Evolutionary conservation across 768 basidiomycete species (phyloP).

Genomic region (Clavaria fumosa): DNA sequence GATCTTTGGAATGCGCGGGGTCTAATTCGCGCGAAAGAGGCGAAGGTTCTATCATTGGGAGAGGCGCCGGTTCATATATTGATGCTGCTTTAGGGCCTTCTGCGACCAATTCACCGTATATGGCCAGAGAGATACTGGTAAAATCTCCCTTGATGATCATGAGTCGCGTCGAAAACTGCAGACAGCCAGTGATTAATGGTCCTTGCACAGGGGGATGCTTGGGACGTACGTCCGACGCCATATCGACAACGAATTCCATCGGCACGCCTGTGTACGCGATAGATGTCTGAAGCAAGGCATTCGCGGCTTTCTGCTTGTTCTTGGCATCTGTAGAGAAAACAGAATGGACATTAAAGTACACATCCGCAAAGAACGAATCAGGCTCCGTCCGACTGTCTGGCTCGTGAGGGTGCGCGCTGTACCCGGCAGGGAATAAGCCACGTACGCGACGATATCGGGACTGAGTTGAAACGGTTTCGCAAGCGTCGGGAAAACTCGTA

Average conservation of each 20-base stretch:
- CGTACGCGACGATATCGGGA: conserved; percentile 50
- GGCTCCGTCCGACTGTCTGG: conserved; percentile 48
- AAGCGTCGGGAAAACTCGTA: conserved; percentile 57
- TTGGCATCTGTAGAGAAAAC: conserved; percentile 31
- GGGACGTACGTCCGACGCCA: conserved; percentile 46
- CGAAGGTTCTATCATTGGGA: conserved; percentile 21
- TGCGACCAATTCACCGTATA: conserved; percentile 39
- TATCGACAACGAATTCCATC: conserved; percentile 50
- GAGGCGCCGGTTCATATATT: conserved; percentile 26
- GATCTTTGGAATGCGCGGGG: conserved; percentile 42
- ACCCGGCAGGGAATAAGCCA: conserved; percentile 3
- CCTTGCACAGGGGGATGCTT: not conserved
- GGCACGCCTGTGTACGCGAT: conserved; percentile 59
- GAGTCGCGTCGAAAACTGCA: conserved; percentile 55
- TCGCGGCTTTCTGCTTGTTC: conserved; percentile 48
- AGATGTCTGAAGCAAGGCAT: conserved; percentile 55
- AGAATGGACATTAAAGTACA: conserved; percentile 61
- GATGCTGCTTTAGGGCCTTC: conserved; percentile 24
- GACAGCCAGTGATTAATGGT: not conserved
- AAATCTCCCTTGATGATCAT: conserved; percentile 74
- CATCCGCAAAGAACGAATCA: conserved; percentile 53
- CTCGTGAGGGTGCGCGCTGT: conserved; percentile 8
- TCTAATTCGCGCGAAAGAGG: conserved; percentile 40
- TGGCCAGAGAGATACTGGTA: conserved; percentile 45
- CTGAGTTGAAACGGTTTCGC: conserved; percentile 43